phyloP scores from a whole-genome alignment of 106 monocot species.

The Narthecium ossifragum region DNA sequence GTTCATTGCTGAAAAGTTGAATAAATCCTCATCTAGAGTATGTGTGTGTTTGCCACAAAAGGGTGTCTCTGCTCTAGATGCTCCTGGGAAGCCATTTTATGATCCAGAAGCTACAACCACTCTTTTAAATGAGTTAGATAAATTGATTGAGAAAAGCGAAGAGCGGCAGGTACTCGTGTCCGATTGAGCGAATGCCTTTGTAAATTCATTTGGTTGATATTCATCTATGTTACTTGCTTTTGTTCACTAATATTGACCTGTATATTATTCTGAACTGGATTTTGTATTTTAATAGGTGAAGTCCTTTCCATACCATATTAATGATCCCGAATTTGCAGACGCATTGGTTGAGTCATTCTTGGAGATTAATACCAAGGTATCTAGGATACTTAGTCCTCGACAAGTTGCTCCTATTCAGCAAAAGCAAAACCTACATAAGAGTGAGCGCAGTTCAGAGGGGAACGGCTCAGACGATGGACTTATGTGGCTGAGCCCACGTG shows the following conservation, averaged over 20 bases:
- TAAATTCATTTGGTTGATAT: too few species aligned
- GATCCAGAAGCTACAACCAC: slow-evolving; percentile 59
- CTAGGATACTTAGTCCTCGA: slow-evolving; percentile 12
- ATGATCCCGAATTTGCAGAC: slow-evolving; percentile 81
- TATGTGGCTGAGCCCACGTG: slow-evolving; percentile 28
- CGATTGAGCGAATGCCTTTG: too few species aligned
- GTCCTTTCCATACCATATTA: slow-evolving; percentile 75
- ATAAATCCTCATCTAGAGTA: slow-evolving; percentile 56
- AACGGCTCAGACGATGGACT: slow-evolving; percentile 5
- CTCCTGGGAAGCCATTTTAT: slow-evolving; percentile 79
- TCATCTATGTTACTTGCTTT: too few species aligned
- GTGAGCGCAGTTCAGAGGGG: slow-evolving; percentile 8
- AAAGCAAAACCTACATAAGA: slow-evolving; percentile 11
- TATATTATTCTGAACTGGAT: neutral
- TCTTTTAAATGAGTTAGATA: slow-evolving; percentile 61
- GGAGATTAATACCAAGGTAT: slow-evolving; percentile 34
- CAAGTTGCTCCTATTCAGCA: slow-evolving; percentile 7
- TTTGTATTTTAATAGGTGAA: slow-evolving; percentile 47
- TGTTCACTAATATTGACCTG: neutral
- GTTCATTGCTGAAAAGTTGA: slow-evolving; percentile 87
- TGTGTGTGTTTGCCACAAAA: slow-evolving; percentile 66
- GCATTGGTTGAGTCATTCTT: slow-evolving; percentile 75
- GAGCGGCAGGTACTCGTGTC: slow-evolving; percentile 40
- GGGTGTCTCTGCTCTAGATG: slow-evolving; percentile 88
- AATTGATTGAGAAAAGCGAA: slow-evolving; percentile 56